These are phyloP conservation scores for Talaromyces sp. DNA, from an alignment of 2,329 filamentous ascomycete genomes.

Conservation along the genomic window DNA sequence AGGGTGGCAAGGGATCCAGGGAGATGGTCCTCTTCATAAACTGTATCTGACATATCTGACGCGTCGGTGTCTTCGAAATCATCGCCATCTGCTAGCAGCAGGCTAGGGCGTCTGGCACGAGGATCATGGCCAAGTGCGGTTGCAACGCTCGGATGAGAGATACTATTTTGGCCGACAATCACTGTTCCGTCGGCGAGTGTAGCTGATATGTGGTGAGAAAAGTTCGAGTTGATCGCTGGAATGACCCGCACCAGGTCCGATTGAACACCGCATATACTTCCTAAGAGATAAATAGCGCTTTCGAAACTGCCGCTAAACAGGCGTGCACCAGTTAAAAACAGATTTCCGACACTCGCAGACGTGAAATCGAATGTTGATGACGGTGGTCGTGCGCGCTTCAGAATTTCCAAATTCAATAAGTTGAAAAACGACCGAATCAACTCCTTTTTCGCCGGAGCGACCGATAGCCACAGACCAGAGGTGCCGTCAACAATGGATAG, in stretches of 20 bases:
- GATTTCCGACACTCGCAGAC: conserved; percentile 73
- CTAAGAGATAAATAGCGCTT: conserved; percentile 85
- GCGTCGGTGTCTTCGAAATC: conserved; percentile 35
- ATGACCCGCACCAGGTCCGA: conserved; percentile 72
- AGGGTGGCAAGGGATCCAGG: conserved; percentile 74
- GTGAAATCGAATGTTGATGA: conserved; percentile 77
- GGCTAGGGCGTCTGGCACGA: conserved; percentile 35
- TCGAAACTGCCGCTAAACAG: conserved; percentile 93
- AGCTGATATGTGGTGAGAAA: conserved; percentile 91
- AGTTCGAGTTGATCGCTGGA: conserved; percentile 91
- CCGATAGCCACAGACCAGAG: conserved; percentile 71
- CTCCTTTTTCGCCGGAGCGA: conserved; percentile 73
- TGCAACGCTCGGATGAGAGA: conserved; percentile 77
- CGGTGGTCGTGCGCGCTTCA: conserved; percentile 71
- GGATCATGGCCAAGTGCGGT: conserved; percentile 50
- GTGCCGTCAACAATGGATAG: conserved; percentile 83
- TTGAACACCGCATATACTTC: conserved; percentile 82
- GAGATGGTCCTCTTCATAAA: conserved; percentile 51
- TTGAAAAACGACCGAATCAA: conserved; percentile 78
- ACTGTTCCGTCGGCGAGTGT: conserved; percentile 73
- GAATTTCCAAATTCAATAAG: conserved; percentile 73
- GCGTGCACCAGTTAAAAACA: conserved; percentile 81
- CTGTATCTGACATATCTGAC: conserved; percentile 35
- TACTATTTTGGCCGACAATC: conserved; percentile 91
- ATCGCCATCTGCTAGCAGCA: conserved; percentile 39